Conservation (phyloP, 257 asterid species). For the Solanum bulbocastanum region DNA sequence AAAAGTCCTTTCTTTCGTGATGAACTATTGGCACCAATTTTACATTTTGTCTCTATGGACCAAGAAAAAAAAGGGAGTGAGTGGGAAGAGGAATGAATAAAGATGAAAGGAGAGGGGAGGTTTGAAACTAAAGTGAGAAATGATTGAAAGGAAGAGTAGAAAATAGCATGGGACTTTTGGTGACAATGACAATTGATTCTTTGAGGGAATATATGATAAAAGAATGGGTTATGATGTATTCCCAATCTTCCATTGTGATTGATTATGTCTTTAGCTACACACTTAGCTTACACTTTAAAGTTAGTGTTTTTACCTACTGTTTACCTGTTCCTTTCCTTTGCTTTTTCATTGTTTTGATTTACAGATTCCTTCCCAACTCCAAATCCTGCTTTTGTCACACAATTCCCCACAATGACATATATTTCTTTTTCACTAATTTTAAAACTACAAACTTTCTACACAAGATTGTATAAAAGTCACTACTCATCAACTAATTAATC, state of each 20-base stretch:
- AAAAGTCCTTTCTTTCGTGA: not conserved
- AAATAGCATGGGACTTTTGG: constrained; percentile 14
- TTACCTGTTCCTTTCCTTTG: not conserved
- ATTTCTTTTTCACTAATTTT: not conserved
- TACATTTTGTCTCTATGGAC: not conserved
- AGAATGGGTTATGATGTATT: constrained; percentile 16
- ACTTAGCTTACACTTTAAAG: not conserved
- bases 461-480: not conserved
- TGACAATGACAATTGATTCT: constrained; percentile 32
- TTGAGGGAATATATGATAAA: constrained; percentile 37
- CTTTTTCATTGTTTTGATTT: not conserved
- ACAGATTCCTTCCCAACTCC: not conserved
- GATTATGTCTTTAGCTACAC: constrained; percentile 34
- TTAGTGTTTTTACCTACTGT: constrained; percentile 25
- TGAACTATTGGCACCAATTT: not conserved
- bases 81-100: not conserved
- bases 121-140: not conserved
- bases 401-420: not conserved
- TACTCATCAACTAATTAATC: not conserved
- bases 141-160: constrained; percentile 3
- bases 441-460: not conserved
- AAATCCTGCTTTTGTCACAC: not conserved
- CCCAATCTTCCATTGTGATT: constrained; percentile 31
- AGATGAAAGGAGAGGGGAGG: not conserved
- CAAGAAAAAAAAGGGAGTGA: not conserved